Evolutionary conservation across 495 filamentous ascomycete genomes (phyloP).

Genomic region (Aspergillus steynii): DNA sequence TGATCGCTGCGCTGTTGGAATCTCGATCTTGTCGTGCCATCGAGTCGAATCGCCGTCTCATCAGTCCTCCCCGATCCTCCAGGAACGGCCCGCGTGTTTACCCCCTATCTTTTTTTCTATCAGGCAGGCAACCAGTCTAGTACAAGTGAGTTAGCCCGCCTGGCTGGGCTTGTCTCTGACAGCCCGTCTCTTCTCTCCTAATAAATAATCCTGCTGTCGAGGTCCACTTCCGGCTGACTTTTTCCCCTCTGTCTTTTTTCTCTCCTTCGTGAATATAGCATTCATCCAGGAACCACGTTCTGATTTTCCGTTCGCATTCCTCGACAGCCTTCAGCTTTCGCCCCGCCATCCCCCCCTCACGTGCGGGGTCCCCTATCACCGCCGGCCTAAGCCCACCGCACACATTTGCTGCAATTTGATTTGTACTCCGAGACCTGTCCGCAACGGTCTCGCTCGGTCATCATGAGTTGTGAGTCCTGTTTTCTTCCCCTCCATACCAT

Average conservation of each 20-base stretch:
- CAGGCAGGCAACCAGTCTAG: neutral
- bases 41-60: no score
- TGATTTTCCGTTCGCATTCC: constrained; percentile 7
- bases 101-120: neutral
- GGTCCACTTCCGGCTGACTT: neutral
- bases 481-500: constrained; percentile 6
- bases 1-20: no score
- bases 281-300: neutral
- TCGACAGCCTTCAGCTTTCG: neutral
- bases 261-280: neutral
- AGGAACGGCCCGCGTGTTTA: neutral
- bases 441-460: constrained; percentile 19
- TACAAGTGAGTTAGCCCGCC: neutral
- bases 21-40: no score
- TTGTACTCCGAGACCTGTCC: constrained; percentile 3
- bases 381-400: constrained; percentile 23
- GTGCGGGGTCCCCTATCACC: constrained; percentile 26
- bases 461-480: constrained; percentile 50
- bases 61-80: no score
- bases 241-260: neutral
- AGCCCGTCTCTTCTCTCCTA: neutral
- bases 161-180: neutral
- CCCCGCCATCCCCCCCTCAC: constrained; percentile 23
- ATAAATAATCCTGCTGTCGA: no score
- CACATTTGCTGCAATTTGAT: constrained; percentile 3